Base-by-base conservation (phyloP, 345 rosid species). In the Brassica cretica region DNA sequence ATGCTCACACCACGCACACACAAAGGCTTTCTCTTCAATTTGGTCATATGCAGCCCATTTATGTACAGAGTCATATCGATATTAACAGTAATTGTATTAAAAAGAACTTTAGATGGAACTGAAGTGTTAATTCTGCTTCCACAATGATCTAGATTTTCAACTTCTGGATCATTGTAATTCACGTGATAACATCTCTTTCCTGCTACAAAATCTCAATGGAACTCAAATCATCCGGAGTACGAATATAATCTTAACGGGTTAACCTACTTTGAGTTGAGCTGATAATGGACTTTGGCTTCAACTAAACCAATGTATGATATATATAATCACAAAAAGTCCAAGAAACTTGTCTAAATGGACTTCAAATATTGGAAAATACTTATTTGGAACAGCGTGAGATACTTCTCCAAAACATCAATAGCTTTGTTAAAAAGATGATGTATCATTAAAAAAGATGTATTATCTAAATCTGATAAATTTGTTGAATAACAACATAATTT, bases 271-370 rank as follows among this genome's bases (percentile, higher is more conserved):
- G 11, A 79, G 18, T 29, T 81, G 78, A 6, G 81, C 81, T 64
- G 72, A 85, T 21, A 86, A 80, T 66, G 81, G 83, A 77, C 82
- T 82, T 81, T 83, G 61, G 67, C 72, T 80, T 55, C 64, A 37
- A n/a, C 19, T 16, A 55, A 65, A 4, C 41, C n/a, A 35, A 21
- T 74, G 24, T 53, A 6, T 65, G 3, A 21, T 21, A 15, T 33
- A 30, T 14, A 63, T n/a, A 62, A 6, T 62, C 39, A 62, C 66
- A 30, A 41, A 73, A 59, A 62, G 62, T 61, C 27, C 33, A 64
- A 1, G 27, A 15, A 53, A 21, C 24, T 21, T 21, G 24, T 21
- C 35, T 51, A 66, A 14, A 30, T 53, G 11, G 51, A 29, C 46
- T 29, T 73, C 44, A 16, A 15, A 29, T 27, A 62, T 12, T 11